Base-by-base conservation (phyloP, 2,329 filamentous ascomycete species). In the Gremmenia infestans region DNA sequence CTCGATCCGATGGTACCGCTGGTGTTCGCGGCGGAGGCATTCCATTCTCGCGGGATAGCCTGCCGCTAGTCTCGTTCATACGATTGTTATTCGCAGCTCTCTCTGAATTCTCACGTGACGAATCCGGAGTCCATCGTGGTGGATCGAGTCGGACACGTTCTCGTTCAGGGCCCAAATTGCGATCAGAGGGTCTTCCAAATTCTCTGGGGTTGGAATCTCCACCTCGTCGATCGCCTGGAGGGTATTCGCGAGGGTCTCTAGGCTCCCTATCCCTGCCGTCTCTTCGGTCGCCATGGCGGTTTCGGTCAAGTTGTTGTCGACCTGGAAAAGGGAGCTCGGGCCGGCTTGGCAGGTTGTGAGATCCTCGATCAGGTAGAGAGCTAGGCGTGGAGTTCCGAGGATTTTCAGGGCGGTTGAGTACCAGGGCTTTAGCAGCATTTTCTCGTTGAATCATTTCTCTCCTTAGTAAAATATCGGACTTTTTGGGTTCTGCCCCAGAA, bases 251-350 rank as follows among this genome's bases (percentile, higher is more conserved):
- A 50, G 57, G 54, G 40, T 70, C 68, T 23, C 64, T 61, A n/a
- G 60, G 9, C 4, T 32, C 28, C 28, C 28, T 32, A 40, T 68
- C 63, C 60, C 65, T 58, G 9, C 48, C 56, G 53, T 70, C 68
- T 62, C 68, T 65, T 19, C 69, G 62, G 43, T 70, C 67, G 14
- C 58, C 57, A 54, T 68, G 65, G 14, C 67, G 65, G 50, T 69
- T 63, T 55, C 68, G 63, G 45, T 70, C 68, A 35, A 66, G 50
- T 17, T 63, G 49, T 48, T 65, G 62, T 43, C 65, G 61, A 54
- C 57, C 52, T 22, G 69, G 68, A 17, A 71, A 60, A 25, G 68
- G 64, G 14, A 58, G 67, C 45, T 71, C 69, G 8, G 69, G 68
- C 47, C 69, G 63, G 40, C 48, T 67, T 23, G 69, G 68, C 39